Evolutionary conservation across 2,329 filamentous ascomycete species (phyloP).

Genomic region (Thielaviopsis musarum): DNA sequence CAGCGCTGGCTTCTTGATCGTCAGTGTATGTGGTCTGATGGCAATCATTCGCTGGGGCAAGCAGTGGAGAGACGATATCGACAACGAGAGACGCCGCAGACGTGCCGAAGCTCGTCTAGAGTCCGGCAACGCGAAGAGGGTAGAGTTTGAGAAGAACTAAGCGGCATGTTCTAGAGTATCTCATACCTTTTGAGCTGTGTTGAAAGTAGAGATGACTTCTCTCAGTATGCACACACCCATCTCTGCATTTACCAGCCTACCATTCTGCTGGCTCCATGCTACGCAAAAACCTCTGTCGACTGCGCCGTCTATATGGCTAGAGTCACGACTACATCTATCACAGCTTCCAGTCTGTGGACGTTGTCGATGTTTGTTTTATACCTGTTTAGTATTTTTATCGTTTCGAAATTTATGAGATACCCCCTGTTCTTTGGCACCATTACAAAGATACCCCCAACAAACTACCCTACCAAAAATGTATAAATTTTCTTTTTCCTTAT

Average conservation of each 20-base stretch:
- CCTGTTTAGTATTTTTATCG: neutral
- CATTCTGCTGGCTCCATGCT: neutral
- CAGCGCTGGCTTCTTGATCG: constrained; percentile 22
- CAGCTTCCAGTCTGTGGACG: neutral
- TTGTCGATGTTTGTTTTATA: neutral
- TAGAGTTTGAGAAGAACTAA: neutral
- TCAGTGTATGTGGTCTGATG: constrained; percentile 9
- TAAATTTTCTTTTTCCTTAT: neutral
- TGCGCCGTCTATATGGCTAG: neutral
- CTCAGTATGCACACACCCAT: neutral
- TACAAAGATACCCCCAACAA: neutral
- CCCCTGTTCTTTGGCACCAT: neutral
- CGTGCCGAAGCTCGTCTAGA: constrained; percentile 5
- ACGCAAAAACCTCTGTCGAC: neutral
- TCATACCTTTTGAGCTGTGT: neutral
- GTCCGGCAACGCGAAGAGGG: neutral
- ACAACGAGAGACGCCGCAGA: constrained; percentile 12
- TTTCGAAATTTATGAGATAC: neutral
- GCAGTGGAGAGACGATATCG: constrained; percentile 23
- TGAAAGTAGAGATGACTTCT: neutral
- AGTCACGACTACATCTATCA: neutral
- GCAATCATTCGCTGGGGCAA: constrained; percentile 25
- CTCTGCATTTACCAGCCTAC: neutral
- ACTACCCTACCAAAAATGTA: neutral
- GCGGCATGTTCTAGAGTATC: neutral